Evolutionary conservation across 768 basidiomycete species (phyloP), one percentile per base, ranked within the genome.

Genomic region (Nidularia pulvinata): DNA sequence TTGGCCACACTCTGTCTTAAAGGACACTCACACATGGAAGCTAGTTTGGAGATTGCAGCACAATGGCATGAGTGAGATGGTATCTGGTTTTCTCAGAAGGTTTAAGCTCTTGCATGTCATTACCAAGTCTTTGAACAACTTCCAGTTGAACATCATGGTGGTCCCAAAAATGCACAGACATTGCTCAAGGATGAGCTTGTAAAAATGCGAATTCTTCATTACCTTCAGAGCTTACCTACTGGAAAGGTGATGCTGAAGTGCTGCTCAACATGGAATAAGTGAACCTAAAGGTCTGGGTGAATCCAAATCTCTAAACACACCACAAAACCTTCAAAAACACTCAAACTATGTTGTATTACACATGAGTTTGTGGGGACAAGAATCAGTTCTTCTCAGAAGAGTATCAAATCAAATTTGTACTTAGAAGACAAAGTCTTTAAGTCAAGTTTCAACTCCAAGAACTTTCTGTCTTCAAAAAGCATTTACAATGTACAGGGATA

Each of bases 61-160:
- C 73, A 75, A 52, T 77, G 68, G 72, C 70, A 73, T 55, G 65
- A 71, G 43, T 60, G 61, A 1, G 44, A 64, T 19, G 69, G 69
- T 1, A 55, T 45, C 7, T 58, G 57, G 32, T 72, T 70, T 61
- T 63, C 71, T 0, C 55, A 63, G 4, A 52, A 56, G 1, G 56
- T 74, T 11, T 51, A 64, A 1, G 63, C 63, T 5, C 61, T 75
- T 7, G 67, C 70, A 44, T 54, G 59, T 4, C 70, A 75, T 55
- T 75, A 74, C 53, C 71, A 75, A 52, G 48, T 63, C 13, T 75
- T 73, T 48, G 63, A 70, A 53, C 62, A 67, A 36, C 63, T 72
- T 4, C 71, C 71, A 11, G 10, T 46, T 0, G 69, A 74, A 45
- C 58, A 56, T 7, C 52, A 55, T 32, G 68, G 70, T 16, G 64